A percentile compares a stretch with the other conserved stretches of the same genome.
phyloP scores from a whole-genome alignment of 2,329 filamentous ascomycete species.

The Neophaeococcomyces aloes region DNA sequence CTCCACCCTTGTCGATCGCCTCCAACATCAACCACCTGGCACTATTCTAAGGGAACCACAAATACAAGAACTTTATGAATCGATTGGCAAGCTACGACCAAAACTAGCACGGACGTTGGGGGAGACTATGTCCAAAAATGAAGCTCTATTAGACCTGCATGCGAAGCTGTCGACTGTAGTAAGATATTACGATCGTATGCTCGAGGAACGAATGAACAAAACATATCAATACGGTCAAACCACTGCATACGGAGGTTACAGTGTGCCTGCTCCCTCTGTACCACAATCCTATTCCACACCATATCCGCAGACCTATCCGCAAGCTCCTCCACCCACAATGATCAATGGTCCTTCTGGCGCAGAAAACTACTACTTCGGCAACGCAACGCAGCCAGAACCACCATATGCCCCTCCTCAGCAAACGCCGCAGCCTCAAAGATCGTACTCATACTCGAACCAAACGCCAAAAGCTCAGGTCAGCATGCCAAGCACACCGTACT shows the following conservation, averaged over 20 bases:
- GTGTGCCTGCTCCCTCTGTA: conserved; percentile 36
- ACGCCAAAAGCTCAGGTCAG: conserved; percentile 10
- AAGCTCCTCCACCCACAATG: conserved; percentile 28
- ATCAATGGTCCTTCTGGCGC: conserved; percentile 39
- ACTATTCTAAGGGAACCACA: conserved; percentile 95
- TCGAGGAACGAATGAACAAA: conserved; percentile 86
- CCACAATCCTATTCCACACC: conserved; percentile 46
- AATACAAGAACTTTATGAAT: conserved; percentile 96
- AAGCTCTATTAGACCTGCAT: conserved; percentile 86
- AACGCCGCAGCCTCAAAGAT: conserved; percentile 29
- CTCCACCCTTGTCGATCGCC: conserved; percentile 79
- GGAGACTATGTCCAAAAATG: conserved; percentile 99
- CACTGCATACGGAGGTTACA: conserved; percentile 44
- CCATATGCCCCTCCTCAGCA: conserved; percentile 40
- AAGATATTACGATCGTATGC: conserved; percentile 94
- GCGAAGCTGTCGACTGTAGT: conserved; percentile 93
- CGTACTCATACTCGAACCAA: conserved; percentile 20
- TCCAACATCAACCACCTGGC: conserved; percentile 89
- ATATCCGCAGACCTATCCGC: conserved; percentile 49
- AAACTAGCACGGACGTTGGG: conserved; percentile 93
- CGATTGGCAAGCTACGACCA: conserved; percentile 82
- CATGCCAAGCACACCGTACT: not conserved
- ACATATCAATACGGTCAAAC: conserved; percentile 68
- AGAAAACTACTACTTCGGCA: conserved; percentile 75
- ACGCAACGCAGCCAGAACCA: conserved; percentile 37